These are phyloP conservation scores for Paramecium pentaurelia DNA, from an alignment of 73 alveolate species.

Conservation along the genomic window DNA sequence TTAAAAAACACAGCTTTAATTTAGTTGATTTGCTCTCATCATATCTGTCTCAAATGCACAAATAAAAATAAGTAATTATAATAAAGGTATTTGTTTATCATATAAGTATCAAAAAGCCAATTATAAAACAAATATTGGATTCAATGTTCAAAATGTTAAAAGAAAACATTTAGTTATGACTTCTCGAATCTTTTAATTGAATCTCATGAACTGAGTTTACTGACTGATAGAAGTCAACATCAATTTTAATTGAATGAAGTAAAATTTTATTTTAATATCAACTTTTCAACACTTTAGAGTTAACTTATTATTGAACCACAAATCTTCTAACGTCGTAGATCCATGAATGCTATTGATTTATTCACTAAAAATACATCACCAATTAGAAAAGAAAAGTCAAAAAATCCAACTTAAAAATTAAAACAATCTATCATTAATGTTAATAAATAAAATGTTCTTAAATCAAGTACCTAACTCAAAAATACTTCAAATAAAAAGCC, in stretches of 20 bases:
- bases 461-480: not conserved
- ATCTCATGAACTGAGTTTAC: constrained; percentile 31
- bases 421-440: not conserved
- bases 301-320: not conserved
- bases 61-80: not conserved
- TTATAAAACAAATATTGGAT: constrained; percentile 45
- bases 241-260: constrained; percentile 32
- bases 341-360: constrained; percentile 32
- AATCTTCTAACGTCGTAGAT: constrained; percentile 4
- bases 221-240: constrained; percentile 18
- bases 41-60: constrained; percentile 10
- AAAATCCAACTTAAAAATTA: not conserved
- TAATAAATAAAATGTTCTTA: not conserved
- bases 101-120: not conserved
- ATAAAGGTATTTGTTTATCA: not conserved
- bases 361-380: not conserved
- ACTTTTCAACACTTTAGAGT: constrained; percentile 14
- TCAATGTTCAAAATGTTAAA: not conserved
- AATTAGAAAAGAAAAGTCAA: not conserved
- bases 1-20: not conserved
- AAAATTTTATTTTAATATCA: not conserved
- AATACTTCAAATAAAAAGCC: not conserved
- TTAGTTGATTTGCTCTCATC: not conserved
- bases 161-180: constrained; percentile 38
- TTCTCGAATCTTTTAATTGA: constrained; percentile 13